phyloP scores from a whole-genome alignment of 106 monocot genomes.

The Cymbidium sinense region DNA sequence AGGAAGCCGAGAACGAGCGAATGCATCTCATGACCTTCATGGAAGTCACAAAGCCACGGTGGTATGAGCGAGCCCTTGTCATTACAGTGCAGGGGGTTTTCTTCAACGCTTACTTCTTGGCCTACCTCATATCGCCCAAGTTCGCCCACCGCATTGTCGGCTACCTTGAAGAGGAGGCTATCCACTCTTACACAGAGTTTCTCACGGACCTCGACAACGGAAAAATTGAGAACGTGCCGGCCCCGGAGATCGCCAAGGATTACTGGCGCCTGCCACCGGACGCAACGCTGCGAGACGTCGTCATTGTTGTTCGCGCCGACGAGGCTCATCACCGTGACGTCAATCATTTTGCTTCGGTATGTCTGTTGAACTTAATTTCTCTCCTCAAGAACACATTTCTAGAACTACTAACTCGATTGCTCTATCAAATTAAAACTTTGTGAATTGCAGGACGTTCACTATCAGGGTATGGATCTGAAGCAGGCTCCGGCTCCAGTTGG shows the following conservation, averaged over 20 bases:
- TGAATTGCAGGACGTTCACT: slow-evolving; percentile 23
- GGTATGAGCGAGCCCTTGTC: slow-evolving; percentile 39
- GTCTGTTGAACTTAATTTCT: not conserved
- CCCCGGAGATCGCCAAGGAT: slow-evolving; percentile 34
- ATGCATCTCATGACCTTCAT: slow-evolving; percentile 49
- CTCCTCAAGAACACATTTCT: no score
- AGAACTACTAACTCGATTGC: no score
- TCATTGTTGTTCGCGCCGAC: slow-evolving; percentile 27
- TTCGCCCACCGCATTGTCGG: slow-evolving; percentile 38
- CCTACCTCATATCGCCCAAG: slow-evolving; percentile 32
- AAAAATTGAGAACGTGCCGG: slow-evolving; percentile 33
- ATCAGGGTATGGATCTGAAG: slow-evolving; percentile 26
- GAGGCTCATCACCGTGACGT: slow-evolving; percentile 42
- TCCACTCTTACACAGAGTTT: slow-evolving; percentile 39
- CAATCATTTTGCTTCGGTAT: slow-evolving; percentile 40
- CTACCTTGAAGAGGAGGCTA: slow-evolving; percentile 44
- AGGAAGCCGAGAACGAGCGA: slow-evolving; percentile 31
- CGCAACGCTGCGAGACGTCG: slow-evolving; percentile 35
- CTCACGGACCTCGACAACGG: slow-evolving; percentile 30
- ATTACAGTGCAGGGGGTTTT: slow-evolving; percentile 30
- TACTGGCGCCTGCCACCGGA: slow-evolving; percentile 33
- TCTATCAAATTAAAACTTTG: not conserved
- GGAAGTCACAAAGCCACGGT: slow-evolving; percentile 33
- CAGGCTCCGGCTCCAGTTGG: slow-evolving; percentile 21
- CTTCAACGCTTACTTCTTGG: slow-evolving; percentile 35